Conservation (phyloP, 352 stramenopile species). For the Globisporangium camurandrum region DNA sequence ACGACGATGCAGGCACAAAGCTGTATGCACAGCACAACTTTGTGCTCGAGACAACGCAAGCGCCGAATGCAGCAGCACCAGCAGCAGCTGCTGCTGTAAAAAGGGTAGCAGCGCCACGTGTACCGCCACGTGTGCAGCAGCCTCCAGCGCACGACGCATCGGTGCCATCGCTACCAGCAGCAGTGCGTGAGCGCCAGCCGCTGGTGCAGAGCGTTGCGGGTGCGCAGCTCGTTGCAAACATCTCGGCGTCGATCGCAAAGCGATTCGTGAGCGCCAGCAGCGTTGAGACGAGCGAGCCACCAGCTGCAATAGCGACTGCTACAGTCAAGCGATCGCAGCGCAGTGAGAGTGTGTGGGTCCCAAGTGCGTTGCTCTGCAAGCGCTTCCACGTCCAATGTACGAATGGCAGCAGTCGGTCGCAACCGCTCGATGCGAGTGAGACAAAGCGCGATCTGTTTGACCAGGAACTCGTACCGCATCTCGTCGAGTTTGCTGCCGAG, state of each 20-base stretch:
- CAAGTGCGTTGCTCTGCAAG: conserved; percentile 69
- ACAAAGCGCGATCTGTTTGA: conserved; percentile 53
- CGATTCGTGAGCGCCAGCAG: conserved; percentile 56
- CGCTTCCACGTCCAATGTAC: conserved; percentile 70
- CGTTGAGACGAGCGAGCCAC: conserved; percentile 5
- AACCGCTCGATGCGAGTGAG: conserved; percentile 11
- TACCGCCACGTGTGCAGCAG: background rate
- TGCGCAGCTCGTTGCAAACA: conserved; percentile 60
- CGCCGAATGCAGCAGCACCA: conserved; percentile 5
- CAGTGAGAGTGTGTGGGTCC: conserved; percentile 50
- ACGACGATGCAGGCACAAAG: conserved; percentile 11
- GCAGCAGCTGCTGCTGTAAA: background rate
- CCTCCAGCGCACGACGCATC: too few relatives aligned
- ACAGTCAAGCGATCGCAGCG: conserved; percentile 41
- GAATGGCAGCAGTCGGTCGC: conserved; percentile 16
- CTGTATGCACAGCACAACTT: conserved; percentile 61
- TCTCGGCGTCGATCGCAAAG: conserved; percentile 76
- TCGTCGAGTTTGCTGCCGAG: conserved; percentile 52
- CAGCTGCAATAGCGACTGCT: background rate
- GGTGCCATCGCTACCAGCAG: background rate
- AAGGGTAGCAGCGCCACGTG: background rate
- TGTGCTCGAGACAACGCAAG: too few relatives aligned
- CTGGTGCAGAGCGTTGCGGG: conserved; percentile 22
- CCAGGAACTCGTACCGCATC: conserved; percentile 59
- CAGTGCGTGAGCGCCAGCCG: conserved; percentile 19